Base-by-base conservation (phyloP, 495 filamentous ascomycete genomes). In the Penicillium maclennaniae region DNA sequence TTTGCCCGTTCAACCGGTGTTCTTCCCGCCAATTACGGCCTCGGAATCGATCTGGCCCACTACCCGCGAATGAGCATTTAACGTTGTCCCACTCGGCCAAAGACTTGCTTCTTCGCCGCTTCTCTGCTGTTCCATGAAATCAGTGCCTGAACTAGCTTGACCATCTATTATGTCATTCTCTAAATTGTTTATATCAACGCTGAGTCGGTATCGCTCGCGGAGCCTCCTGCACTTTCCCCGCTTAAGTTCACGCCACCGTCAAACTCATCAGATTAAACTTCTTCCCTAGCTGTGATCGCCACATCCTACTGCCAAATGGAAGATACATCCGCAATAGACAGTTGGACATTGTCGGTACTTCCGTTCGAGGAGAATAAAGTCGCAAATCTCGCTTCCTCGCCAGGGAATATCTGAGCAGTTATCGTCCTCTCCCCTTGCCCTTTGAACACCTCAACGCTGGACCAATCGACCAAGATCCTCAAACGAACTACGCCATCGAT, bases 381-480 rank as follows among this genome's bases (percentile, higher is more conserved):
- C 9, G 52, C 56, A 56, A 62, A 43, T 1, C 55, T 66, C 12
- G 60, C 60, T 43, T 52, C 43, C 12, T 47, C 49, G 7, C 40
- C 21, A 1, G 70, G 67, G 42, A 71, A 73, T 12, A 73, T 25
- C 42, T 44, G 19, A 20, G 42, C 38, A 40, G 38, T 40, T 7
- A 40, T 1, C 1, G 57, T 63, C 10, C 55, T 44, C 43, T 70
- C 62, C 0, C 67, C 67, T 37, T 53, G 26, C 1, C 61, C 65
- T 0, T 60, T 65, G 48, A 70, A 69, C 7, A 69, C 56, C 34
- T 68, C 65, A 28, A 70, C 63, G 15, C 52, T 58, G 23, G 62
- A 68, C 59, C 63, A 58, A 53, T 70, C 67, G 0, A 69, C 51
- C 20, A 65, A 55, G 31, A 70, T 53, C 19, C 55, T 43, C 36